phyloP scores from a whole-genome alignment of 1,139 yeast genomes.

The Pichia sp. region DNA sequence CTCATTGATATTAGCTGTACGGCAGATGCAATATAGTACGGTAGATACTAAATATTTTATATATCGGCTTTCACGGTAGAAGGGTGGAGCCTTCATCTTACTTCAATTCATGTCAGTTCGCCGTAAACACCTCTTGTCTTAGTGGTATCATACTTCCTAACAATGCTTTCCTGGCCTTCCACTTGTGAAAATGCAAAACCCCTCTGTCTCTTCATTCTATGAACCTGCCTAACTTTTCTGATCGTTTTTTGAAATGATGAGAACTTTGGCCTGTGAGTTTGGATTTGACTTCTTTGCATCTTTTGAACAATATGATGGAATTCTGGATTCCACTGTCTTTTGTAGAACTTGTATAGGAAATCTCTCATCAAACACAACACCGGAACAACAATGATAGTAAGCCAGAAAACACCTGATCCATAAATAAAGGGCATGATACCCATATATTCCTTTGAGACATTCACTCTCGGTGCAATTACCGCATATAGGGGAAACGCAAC shows the following conservation, averaged over 20 bases:
- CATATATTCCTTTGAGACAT: constrained; percentile 76
- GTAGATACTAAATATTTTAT: no score
- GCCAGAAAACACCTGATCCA: constrained; percentile 80
- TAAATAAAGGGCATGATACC: constrained; percentile 77
- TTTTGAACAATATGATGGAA: constrained; percentile 94
- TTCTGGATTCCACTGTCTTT: constrained; percentile 86
- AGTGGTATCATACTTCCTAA: constrained; percentile 93
- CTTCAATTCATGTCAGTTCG: constrained; percentile 26
- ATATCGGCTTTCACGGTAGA: background rate
- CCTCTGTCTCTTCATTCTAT: constrained; percentile 95
- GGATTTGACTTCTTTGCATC: constrained; percentile 91
- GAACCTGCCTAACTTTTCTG: constrained; percentile 95
- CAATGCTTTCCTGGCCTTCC: constrained; percentile 85
- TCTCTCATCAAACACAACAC: constrained; percentile 77
- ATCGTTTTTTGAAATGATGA: constrained; percentile 97
- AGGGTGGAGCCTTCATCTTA: background rate
- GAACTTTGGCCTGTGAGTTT: constrained; percentile 90
- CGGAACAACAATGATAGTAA: constrained; percentile 69
- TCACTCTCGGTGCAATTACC: constrained; percentile 71
- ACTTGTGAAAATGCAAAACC: constrained; percentile 98
- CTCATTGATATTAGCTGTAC: no score
- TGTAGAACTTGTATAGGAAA: constrained; percentile 89
- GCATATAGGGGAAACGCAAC: constrained; percentile 85
- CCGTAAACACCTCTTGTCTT: constrained; percentile 50
- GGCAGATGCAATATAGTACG: no score